These are phyloP conservation scores for Argentina anserina DNA, from an alignment of 306 rosid genomes.

Conservation along the genomic window DNA sequence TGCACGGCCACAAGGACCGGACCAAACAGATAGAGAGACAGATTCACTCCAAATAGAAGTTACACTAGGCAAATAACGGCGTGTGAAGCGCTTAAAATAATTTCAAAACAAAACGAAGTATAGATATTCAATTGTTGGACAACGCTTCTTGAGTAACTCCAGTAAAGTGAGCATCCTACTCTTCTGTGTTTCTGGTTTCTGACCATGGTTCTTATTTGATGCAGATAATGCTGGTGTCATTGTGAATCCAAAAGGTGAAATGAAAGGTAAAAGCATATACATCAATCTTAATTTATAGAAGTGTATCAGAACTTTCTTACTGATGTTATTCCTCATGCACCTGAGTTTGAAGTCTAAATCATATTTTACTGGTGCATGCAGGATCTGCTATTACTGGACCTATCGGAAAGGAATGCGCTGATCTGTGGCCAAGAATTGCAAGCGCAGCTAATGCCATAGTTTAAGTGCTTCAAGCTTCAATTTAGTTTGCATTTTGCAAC, in stretches of 20 bases:
- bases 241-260: conserved; percentile 49
- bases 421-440: conserved; percentile 47
- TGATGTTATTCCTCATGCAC: background rate
- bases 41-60: too few relatives aligned
- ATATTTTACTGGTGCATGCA: background rate
- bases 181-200: background rate
- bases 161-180: background rate
- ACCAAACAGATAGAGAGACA: too few relatives aligned
- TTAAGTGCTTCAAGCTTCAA: conserved; percentile 1
- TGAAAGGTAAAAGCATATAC: conserved; percentile 31
- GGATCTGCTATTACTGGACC: conserved; percentile 54
- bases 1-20: too few relatives aligned
- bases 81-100: too few relatives aligned
- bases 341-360: background rate
- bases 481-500: background rate
- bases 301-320: background rate
- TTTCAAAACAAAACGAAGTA: too few relatives aligned
- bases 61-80: too few relatives aligned
- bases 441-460: conserved; percentile 51
- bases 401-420: conserved; percentile 52
- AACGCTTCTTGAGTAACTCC: too few relatives aligned
- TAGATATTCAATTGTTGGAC: too few relatives aligned
- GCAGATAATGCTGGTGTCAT: conserved; percentile 50
- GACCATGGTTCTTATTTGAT: background rate
- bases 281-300: background rate